These are phyloP conservation scores for Euphorbia pulcherrima DNA, from an alignment of 345 rosid genomes.

Conservation along the genomic window DNA sequence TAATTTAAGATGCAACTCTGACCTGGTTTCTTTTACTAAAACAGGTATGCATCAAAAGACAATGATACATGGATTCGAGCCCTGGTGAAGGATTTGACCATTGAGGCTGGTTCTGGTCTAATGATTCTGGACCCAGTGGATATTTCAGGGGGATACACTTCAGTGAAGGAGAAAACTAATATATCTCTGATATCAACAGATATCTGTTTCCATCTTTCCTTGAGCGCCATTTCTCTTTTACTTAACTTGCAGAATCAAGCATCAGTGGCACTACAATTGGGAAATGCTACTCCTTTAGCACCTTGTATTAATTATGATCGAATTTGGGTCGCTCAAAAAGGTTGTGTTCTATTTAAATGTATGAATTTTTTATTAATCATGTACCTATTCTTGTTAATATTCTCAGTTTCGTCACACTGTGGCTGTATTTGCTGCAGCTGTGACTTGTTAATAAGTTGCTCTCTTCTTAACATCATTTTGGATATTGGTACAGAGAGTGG, in stretches of 20 bases:
- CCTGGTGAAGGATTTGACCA: conserved; percentile 67
- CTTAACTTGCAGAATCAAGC: conserved; percentile 83
- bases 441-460: conserved; percentile 2
- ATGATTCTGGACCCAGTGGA: conserved; percentile 83
- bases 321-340: conserved; percentile 88
- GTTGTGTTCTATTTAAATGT: conserved; percentile 36
- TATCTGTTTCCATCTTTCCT: conserved; percentile 79
- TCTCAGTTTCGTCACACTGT: not conserved
- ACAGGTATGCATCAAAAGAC: conserved; percentile 92
- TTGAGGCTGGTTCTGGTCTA: conserved; percentile 98
- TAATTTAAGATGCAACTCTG: not conserved
- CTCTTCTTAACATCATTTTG: conserved; percentile 9
- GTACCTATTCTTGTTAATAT: not conserved
- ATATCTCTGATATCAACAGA: conserved; percentile 78
- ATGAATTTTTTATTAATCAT: not conserved
- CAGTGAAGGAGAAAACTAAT: conserved; percentile 84
- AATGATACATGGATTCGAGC: conserved; percentile 93
- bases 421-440: conserved; percentile 1
- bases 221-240: conserved; percentile 78
- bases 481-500: conserved; percentile 58
- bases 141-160: conserved; percentile 86
- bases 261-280: conserved; percentile 76
- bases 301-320: conserved; percentile 79
- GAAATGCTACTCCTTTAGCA: conserved; percentile 75
- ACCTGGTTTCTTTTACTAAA: not conserved